A percentile compares a stretch with the other conserved stretches of the same genome.
Conservation (phyloP, 495 filamentous ascomycete genomes). For the Tuber indicum region DNA sequence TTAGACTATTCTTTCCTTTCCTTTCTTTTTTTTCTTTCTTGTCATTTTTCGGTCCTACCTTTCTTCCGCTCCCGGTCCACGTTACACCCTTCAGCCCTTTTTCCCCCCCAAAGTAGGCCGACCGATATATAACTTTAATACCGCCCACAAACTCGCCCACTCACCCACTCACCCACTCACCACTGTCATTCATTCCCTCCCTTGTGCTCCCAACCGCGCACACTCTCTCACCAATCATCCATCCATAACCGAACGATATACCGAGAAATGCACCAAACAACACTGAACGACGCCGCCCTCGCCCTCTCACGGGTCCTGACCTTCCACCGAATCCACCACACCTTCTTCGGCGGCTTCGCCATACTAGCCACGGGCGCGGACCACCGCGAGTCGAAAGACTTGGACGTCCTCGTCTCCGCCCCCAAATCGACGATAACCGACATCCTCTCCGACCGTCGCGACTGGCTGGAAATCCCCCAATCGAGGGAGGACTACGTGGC, state of each 20-base stretch:
- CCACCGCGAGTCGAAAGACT: conserved; percentile 43
- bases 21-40: no score
- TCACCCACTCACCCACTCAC: neutral
- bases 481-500: conserved; percentile 42
- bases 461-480: conserved; percentile 42
- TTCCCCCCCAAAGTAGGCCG: neutral
- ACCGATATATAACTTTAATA: neutral
- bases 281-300: conserved; percentile 39
- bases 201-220: neutral
- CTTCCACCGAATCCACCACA: conserved; percentile 41
- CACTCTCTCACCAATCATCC: neutral
- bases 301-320: conserved; percentile 40
- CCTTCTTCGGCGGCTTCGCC: conserved; percentile 43
- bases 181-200: neutral
- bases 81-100: neutral
- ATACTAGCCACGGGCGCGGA: conserved; percentile 36
- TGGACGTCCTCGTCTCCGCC: conserved; percentile 41
- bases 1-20: neutral
- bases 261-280: conserved; percentile 38
- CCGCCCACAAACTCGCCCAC: neutral
- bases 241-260: neutral
- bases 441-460: conserved; percentile 33
- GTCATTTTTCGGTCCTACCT: neutral
- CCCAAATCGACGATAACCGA: conserved; percentile 34
- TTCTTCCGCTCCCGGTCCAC: neutral